Evolutionary conservation across 768 basidiomycete genomes (phyloP), one percentile per base, ranked within the genome.

Genomic region (Trametes coccinea): DNA sequence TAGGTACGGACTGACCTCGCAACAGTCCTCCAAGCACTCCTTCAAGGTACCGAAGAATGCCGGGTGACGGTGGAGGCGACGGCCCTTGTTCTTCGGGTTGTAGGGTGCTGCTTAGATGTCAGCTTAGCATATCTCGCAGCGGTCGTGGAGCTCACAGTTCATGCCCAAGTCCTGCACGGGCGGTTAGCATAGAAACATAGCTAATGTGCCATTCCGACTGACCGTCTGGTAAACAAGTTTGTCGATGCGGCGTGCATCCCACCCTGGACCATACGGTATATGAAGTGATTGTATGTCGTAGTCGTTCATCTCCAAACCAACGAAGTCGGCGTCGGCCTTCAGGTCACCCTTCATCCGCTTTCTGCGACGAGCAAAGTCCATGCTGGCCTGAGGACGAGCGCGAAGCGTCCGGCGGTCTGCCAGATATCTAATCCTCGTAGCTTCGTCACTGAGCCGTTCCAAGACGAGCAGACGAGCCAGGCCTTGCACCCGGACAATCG

Each of bases 381-480:
- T 27, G 16, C 64, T 68, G 13, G 68, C 62, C 14, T 73, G 70
- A 2, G 83, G 82, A 2, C 84, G 77, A 8, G 81, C 81, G 22
- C 85, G 80, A 4, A 87, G 75, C 9, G 64, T 66, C 17, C 84
- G 78, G 6, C 85, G 78, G 7, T 73, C 74, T n/a, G 76, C 70
- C 14, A 85, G 69, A 72, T 83, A 87, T 4, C 71, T 64, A 41
- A 75, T 73, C 37, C 85, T 80, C 52, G 75, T 70, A 27, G 78
- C 71, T 0, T 79, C 72, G 56, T 78, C 74, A 5, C 73, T 73
- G n/a, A 87, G 76, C 62, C 82, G 84, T 66, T 87, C 86, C 7
- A 88, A 73, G 0, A 86, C 85, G 13, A 88, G 76, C 4, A 87
- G 80, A 3, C 86, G 80, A 13, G 84, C 86, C 5, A 87, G 78